These are phyloP conservation scores for Pelargonium australe DNA, from an alignment of 441 rosid species.

Conservation along the genomic window DNA sequence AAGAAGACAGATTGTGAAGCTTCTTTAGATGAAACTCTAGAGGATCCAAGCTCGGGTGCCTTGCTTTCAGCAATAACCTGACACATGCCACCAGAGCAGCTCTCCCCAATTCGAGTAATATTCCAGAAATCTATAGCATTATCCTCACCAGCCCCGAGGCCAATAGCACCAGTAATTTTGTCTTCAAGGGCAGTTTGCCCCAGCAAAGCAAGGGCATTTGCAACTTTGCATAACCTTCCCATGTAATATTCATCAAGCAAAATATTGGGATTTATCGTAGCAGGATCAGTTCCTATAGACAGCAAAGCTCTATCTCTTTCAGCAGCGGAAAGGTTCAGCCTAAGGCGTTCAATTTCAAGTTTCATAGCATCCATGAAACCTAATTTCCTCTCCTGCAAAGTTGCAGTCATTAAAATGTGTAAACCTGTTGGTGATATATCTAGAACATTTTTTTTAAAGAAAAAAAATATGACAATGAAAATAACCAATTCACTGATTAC, in stretches of 20 bases:
- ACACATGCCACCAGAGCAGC: slow-evolving; percentile 64
- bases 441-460: neutral
- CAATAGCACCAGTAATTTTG: slow-evolving; percentile 68
- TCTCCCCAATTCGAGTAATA: slow-evolving; percentile 47
- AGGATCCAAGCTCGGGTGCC: slow-evolving; percentile 31
- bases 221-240: slow-evolving; percentile 67
- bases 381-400: slow-evolving; percentile 59
- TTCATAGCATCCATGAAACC: slow-evolving; percentile 72
- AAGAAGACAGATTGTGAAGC: slow-evolving; percentile 39
- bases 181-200: slow-evolving; percentile 89
- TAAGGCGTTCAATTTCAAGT: slow-evolving; percentile 88
- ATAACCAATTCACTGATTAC: too few relatives aligned
- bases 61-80: slow-evolving; percentile 57
- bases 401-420: slow-evolving; percentile 10
- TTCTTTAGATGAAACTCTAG: slow-evolving; percentile 34
- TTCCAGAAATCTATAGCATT: slow-evolving; percentile 77
- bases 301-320: slow-evolving; percentile 93
- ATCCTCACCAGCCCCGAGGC: slow-evolving; percentile 57
- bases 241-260: slow-evolving; percentile 58
- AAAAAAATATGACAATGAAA: neutral
- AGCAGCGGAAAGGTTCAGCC: slow-evolving; percentile 83
- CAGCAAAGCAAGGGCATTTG: slow-evolving; percentile 64
- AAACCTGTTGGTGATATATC: neutral
- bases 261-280: slow-evolving; percentile 81
- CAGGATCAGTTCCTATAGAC: slow-evolving; percentile 88